Percentiles rank a stretch among this genome's conserved stretches.
Evolutionary conservation across 2,329 filamentous ascomycete genomes (phyloP).

Genomic region (Ceratocystis papillata): DNA sequence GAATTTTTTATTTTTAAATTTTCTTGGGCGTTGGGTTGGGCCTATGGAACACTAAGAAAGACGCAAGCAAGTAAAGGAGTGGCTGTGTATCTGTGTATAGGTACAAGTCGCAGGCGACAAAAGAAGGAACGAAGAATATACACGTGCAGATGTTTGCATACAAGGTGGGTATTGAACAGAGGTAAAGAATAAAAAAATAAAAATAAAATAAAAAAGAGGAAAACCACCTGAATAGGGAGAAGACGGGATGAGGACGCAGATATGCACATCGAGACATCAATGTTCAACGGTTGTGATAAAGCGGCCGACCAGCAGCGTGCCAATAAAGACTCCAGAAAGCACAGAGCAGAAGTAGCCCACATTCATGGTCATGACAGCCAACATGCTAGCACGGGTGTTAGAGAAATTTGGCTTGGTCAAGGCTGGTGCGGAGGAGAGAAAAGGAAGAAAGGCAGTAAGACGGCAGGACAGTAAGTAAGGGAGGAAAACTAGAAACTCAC

Average conservation of each 20-base stretch:
- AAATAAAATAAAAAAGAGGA: not conserved
- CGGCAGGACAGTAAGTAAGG: too few species aligned
- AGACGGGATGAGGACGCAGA: not conserved
- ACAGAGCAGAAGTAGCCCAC: slow-evolving; percentile 74
- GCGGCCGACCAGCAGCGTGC: slow-evolving; percentile 68
- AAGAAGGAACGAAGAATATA: slow-evolving; percentile 1
- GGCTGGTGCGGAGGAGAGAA: not conserved
- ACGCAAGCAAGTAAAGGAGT: not conserved
- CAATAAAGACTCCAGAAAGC: slow-evolving; percentile 72
- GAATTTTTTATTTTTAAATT: not conserved
- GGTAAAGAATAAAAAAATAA: not conserved
- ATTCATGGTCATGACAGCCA: slow-evolving; percentile 85
- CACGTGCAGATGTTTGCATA: not conserved
- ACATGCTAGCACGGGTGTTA: slow-evolving; percentile 52
- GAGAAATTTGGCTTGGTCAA: slow-evolving; percentile 1
- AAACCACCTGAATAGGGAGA: too few species aligned
- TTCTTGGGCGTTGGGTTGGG: too few species aligned
- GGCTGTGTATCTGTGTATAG: not conserved
- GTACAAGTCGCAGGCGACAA: not conserved
- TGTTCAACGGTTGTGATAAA: slow-evolving; percentile 35
- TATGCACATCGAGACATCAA: not conserved
- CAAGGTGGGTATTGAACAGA: slow-evolving; percentile 15
- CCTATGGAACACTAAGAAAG: not conserved
- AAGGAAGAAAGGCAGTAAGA: slow-evolving; percentile 1
- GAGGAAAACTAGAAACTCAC: slow-evolving; percentile 44